A percentile compares a stretch with the other conserved stretches of the same genome.
These are phyloP conservation scores for Euphorbia corollata DNA, from an alignment of 441 rosid genomes.

Conservation along the genomic window DNA sequence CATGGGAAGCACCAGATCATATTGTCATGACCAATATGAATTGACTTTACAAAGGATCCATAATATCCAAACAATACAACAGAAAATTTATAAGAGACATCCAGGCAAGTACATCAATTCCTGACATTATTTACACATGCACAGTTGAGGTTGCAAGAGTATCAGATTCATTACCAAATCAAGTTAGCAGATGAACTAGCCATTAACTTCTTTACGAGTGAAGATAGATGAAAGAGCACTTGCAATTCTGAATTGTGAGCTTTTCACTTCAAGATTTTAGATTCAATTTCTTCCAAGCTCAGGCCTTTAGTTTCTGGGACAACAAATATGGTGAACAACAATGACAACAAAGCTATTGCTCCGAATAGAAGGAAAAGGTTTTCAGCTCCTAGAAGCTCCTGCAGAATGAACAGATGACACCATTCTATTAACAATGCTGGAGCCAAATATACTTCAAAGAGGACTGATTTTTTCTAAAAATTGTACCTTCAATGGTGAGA, in stretches of 20 bases:
- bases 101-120: background rate
- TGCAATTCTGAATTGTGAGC: background rate
- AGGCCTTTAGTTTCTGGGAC: constrained; percentile 97
- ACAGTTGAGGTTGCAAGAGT: background rate
- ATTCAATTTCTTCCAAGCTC: constrained; percentile 91
- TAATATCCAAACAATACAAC: background rate
- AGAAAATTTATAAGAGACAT: background rate
- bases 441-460: background rate
- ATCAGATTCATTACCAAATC: background rate
- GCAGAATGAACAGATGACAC: constrained; percentile 27
- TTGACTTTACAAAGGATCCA: background rate
- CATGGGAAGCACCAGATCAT: background rate
- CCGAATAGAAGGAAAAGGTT: constrained; percentile 87
- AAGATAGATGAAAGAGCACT: constrained; percentile 1
- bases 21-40: background rate
- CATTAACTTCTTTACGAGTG: background rate
- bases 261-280: constrained; percentile 65
- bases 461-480: constrained; percentile 5
- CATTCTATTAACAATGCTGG: constrained; percentile 4
- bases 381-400: constrained; percentile 83
- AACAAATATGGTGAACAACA: constrained; percentile 42
- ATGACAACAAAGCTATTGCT: constrained; percentile 60
- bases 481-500: constrained; percentile 77
- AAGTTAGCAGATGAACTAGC: background rate
- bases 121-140: background rate